phyloP scores from a whole-genome alignment of 2,329 filamentous ascomycete genomes.

The Akanthomyces muscarius region DNA sequence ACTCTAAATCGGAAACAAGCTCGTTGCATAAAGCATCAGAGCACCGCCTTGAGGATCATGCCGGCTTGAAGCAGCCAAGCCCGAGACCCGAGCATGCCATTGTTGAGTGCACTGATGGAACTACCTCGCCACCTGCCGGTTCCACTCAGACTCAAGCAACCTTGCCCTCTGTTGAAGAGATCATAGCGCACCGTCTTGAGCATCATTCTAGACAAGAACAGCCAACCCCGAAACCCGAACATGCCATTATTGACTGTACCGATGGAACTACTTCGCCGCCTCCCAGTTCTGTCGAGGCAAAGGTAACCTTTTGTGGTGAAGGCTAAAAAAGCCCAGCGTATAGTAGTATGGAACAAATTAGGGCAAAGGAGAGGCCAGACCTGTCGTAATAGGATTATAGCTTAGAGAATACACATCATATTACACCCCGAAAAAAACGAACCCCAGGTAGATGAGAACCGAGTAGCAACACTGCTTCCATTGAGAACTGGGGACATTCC shows the following conservation, averaged over 20 bases:
- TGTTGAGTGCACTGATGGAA: conserved; percentile 4
- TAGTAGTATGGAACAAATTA: not conserved
- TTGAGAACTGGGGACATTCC: not conserved
- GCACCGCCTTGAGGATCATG: not conserved
- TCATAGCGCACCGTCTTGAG: not conserved
- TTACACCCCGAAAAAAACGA: not conserved
- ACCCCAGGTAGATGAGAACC: not conserved
- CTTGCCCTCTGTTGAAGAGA: not conserved
- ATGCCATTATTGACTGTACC: not conserved
- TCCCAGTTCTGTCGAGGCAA: no score
- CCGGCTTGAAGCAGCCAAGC: not conserved
- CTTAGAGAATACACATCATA: conserved; percentile 5
- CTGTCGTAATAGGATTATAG: not conserved
- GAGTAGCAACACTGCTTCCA: not conserved
- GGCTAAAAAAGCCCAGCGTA: not conserved
- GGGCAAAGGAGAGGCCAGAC: no score
- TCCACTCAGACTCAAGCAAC: not conserved
- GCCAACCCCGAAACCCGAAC: not conserved
- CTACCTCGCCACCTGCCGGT: not conserved
- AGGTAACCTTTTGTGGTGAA: not conserved
- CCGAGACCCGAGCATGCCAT: not conserved
- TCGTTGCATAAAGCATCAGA: not conserved
- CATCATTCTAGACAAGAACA: no score
- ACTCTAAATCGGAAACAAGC: not conserved
- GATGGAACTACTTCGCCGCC: no score